These are phyloP conservation scores for Pseudomonodictys pantanalensis DNA, from an alignment of 495 filamentous ascomycete species.

Conservation along the genomic window DNA sequence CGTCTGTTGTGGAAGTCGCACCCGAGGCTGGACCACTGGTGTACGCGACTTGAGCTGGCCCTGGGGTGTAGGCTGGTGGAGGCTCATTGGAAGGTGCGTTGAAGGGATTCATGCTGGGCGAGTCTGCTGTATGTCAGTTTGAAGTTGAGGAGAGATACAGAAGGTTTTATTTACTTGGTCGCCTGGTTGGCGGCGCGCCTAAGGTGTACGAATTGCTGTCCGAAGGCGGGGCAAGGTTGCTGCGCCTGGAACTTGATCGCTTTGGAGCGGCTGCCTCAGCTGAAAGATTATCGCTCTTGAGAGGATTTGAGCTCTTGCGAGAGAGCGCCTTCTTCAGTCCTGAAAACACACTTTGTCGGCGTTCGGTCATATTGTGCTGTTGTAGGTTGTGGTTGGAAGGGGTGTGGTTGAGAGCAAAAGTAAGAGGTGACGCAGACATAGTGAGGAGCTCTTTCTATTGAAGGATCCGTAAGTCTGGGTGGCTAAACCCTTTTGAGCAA, in stretches of 20 bases:
- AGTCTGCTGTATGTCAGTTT: conserved; percentile 29
- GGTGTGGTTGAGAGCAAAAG: conserved; percentile 2
- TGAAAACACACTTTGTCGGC: conserved; percentile 13
- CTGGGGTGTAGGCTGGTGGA: conserved; percentile 48
- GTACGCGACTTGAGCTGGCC: conserved; percentile 4
- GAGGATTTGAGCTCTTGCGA: conserved; percentile 14
- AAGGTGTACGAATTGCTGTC: conserved; percentile 21
- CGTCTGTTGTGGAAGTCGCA: conserved; percentile 47
- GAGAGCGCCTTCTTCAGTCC: conserved; percentile 26
- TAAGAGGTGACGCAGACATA: conserved; percentile 5
- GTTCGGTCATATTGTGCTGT: neutral
- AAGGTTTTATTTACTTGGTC: conserved; percentile 34
- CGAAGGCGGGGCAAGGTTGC: conserved; percentile 1
- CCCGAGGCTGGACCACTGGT: conserved; percentile 10
- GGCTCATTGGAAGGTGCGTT: conserved; percentile 44
- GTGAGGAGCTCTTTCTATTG: conserved; percentile 1
- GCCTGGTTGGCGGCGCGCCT: conserved; percentile 34
- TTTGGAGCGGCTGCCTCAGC: conserved; percentile 1
- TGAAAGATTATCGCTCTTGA: neutral
- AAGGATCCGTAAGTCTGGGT: too few species aligned
- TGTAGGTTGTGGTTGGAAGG: conserved; percentile 3
- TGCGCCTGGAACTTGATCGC: neutral
- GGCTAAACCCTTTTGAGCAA: too few species aligned
- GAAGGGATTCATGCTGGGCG: conserved; percentile 42
- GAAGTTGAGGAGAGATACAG: conserved; percentile 1